Evolutionary conservation across 306 rosid species (phyloP), one percentile per base, ranked within the genome.

Genomic region (Cicer cuneatum): DNA sequence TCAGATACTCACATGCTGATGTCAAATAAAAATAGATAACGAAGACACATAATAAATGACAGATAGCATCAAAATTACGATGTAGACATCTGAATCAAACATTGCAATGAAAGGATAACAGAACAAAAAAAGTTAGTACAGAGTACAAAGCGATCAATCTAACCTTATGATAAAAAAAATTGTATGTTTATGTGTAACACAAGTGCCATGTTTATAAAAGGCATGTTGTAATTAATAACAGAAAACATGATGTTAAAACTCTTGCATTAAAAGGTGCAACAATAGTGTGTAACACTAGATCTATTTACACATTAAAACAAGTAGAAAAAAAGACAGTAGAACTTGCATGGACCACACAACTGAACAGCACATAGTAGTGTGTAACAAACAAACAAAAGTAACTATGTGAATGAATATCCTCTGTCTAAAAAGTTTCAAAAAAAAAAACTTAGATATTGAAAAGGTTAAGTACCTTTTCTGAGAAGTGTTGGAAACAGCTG

Each of bases 401-500:
- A 77, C 73, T 66, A 67, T 80, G 83, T 72, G 67, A 83, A 75
- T 78, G 91, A 89, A 87, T 87, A 89, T 89, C 86, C 92, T 82
- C 85, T 86, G 89, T 76, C 82, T 37, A 80, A 78, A 86, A 86
- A 57, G 81, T 79, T 58, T 3, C 18, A 9, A 59, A 58, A 54
- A 57, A 24, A 56, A 58, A 58, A 58, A 7, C n/a, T 29, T 58
- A 11, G 73, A 74, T 6, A 43, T 41, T 33, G 67, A 74, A 72
- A 75, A 76, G 83, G 43, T 69, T 43, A 8, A 21, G 72, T 10
- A 94, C 99, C 99, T 92, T 90, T 94, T 92, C 90, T 94, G 99
- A 85, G 97, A 90, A 63, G 65, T 91, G 90, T 90, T 90, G 73
- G 87, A 78, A 60, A 88, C 91, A 89, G 97, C 91, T 87, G 95